A percentile compares a stretch with the other conserved stretches of the same genome.
These are phyloP conservation scores for Diplodia intermedia DNA, from an alignment of 2,329 filamentous ascomycete species.

Conservation along the genomic window DNA sequence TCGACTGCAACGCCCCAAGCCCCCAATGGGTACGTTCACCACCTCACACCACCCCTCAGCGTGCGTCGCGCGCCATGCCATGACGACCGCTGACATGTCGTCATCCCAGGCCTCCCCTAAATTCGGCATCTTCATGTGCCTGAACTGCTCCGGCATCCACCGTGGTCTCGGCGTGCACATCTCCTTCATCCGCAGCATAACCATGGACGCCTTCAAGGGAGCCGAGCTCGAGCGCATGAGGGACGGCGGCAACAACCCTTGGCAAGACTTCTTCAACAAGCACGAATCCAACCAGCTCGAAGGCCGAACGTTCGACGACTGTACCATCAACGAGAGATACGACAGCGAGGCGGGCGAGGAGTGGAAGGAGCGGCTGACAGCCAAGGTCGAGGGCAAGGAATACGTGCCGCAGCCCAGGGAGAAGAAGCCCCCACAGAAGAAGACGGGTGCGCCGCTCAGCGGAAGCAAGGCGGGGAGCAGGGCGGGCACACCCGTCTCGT, in stretches of 20 bases:
- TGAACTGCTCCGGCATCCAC: conserved; percentile 93
- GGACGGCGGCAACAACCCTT: conserved; percentile 85
- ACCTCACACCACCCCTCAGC: conserved; percentile 28
- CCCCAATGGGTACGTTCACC: conserved; percentile 84
- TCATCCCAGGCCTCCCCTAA: conserved; percentile 76
- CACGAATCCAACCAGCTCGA: conserved; percentile 56
- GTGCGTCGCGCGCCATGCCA: not conserved
- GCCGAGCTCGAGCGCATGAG: conserved; percentile 94
- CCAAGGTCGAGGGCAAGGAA: conserved; percentile 85
- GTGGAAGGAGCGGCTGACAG: conserved; percentile 88
- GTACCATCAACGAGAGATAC: conserved; percentile 89
- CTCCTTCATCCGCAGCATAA: conserved; percentile 95
- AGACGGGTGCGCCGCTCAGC: conserved; percentile 38
- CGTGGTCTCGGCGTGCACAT: conserved; percentile 96
- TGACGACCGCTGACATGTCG: conserved; percentile 5
- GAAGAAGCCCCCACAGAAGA: conserved; percentile 47
- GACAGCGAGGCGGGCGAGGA: conserved; percentile 90
- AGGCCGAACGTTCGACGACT: conserved; percentile 74
- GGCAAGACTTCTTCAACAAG: conserved; percentile 82
- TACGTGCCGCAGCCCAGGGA: conserved; percentile 74
- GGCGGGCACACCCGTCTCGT: conserved; percentile 48
- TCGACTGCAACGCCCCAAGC: conserved; percentile 93
- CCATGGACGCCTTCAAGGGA: conserved; percentile 98
- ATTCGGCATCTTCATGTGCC: conserved; percentile 98
- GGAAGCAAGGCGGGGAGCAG: conserved; percentile 46